Evolutionary conservation across 805 yeast species (phyloP).

Genomic region (Cyberlindnera maritima): DNA sequence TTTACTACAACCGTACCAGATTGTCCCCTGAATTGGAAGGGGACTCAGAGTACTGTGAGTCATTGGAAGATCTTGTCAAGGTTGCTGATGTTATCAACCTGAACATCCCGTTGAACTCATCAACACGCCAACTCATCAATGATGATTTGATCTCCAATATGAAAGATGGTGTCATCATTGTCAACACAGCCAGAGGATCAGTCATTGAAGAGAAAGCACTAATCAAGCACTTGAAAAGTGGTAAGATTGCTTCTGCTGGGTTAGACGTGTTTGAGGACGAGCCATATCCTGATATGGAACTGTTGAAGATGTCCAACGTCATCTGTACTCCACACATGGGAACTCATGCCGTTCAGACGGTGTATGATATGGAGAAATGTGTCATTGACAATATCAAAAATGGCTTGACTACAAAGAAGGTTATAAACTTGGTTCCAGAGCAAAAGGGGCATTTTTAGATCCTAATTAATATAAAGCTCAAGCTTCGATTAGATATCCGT

Average conservation of each 20-base stretch:
- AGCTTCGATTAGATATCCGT: background rate
- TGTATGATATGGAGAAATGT: slow-evolving; percentile 38
- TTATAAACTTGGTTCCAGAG: slow-evolving; percentile 53
- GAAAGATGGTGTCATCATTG: slow-evolving; percentile 41
- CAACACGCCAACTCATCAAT: slow-evolving; percentile 47
- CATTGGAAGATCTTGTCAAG: slow-evolving; percentile 29
- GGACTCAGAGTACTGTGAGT: slow-evolving; percentile 32
- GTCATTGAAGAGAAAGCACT: slow-evolving; percentile 49
- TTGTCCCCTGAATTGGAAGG: slow-evolving; percentile 43
- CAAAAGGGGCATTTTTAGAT: slow-evolving; percentile 23
- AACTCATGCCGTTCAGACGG: slow-evolving; percentile 46
- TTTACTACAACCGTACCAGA: slow-evolving; percentile 47
- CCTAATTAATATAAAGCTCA: background rate
- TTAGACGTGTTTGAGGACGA: slow-evolving; percentile 56
- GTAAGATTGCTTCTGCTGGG: slow-evolving; percentile 51
- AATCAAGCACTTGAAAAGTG: slow-evolving; percentile 38
- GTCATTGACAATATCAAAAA: slow-evolving; percentile 39
- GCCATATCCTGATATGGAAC: slow-evolving; percentile 35
- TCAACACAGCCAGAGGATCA: slow-evolving; percentile 56
- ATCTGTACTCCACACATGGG: slow-evolving; percentile 58
- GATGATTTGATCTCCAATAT: slow-evolving; percentile 35
- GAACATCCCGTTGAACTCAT: slow-evolving; percentile 52
- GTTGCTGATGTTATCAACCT: slow-evolving; percentile 50
- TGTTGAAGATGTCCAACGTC: slow-evolving; percentile 35
- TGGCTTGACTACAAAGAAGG: slow-evolving; percentile 44